phyloP scores from a whole-genome alignment of 495 filamentous ascomycete genomes.

The Tuber umbilicatum region DNA sequence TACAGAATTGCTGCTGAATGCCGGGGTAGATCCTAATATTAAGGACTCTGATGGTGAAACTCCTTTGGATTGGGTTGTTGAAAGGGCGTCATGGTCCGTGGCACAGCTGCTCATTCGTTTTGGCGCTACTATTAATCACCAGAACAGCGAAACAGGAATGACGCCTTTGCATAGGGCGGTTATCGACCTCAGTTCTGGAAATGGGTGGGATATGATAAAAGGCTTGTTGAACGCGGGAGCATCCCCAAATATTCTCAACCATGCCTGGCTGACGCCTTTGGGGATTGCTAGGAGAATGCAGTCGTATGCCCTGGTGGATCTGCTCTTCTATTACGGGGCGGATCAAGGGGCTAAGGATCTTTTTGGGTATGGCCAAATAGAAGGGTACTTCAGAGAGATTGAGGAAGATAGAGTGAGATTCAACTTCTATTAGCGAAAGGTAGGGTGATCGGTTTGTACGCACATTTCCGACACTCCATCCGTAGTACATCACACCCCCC shows the following conservation, averaged over 20 bases:
- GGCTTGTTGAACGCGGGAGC: neutral
- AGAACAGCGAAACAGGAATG: neutral
- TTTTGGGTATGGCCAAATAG: conserved; percentile 1
- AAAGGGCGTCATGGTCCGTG: neutral
- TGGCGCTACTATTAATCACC: neutral
- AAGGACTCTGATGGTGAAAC: neutral
- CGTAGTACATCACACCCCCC: neutral
- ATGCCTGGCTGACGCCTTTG: conserved; percentile 2
- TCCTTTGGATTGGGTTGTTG: neutral
- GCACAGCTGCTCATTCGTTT: neutral
- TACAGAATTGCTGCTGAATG: neutral
- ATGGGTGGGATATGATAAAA: neutral
- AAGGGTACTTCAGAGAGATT: neutral
- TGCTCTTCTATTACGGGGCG: neutral
- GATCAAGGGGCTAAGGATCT: neutral
- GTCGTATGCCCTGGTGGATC: neutral
- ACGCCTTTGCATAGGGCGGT: neutral
- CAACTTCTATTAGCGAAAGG: neutral
- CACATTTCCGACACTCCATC: neutral
- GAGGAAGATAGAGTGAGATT: neutral
- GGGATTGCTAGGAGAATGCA: neutral
- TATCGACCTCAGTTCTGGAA: neutral
- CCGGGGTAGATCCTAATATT: neutral
- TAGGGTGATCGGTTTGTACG: neutral
- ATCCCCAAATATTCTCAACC: neutral